Evolutionary conservation across 768 basidiomycete genomes (phyloP).

Genomic region (Pholiota conissans): DNA sequence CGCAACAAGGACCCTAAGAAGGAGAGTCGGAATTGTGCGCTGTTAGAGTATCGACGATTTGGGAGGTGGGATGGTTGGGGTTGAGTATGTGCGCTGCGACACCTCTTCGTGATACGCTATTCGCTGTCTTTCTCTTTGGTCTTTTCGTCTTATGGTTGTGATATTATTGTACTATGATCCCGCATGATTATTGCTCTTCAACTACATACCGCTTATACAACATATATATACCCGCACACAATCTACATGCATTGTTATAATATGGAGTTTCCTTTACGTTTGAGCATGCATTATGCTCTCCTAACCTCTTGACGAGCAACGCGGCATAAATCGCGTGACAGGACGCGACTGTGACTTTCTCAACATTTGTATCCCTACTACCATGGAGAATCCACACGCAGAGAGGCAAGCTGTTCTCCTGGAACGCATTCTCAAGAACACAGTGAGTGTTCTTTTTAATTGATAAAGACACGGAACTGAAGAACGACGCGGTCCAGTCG

Average conservation of each 20-base stretch:
- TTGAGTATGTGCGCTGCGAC: conserved; percentile 21
- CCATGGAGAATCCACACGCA: conserved; percentile 95
- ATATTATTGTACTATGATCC: neutral
- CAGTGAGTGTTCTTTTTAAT: conserved; percentile 48
- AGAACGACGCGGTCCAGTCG: conserved; percentile 47
- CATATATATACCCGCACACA: neutral
- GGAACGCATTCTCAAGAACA: conserved; percentile 88
- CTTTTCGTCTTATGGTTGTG: neutral
- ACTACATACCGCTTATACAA: neutral
- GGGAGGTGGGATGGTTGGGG: conserved; percentile 93
- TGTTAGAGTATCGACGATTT: conserved; percentile 79
- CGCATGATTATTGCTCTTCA: neutral
- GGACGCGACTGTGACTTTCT: neutral
- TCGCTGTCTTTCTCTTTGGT: neutral
- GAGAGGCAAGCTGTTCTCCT: conserved; percentile 89
- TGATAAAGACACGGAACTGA: conserved; percentile 1
- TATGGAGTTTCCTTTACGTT: neutral
- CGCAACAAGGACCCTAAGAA: conserved; percentile 47
- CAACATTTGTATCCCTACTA: neutral
- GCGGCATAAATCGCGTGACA: conserved; percentile 1
- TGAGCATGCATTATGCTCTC: too few species aligned
- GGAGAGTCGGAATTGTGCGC: conserved; percentile 62
- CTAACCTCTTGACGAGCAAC: too few species aligned
- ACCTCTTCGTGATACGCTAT: conserved; percentile 1
- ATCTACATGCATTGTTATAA: neutral